Evolutionary conservation across 768 basidiomycete species (phyloP).

Genomic region (Xerocomus brunneocitrinus): DNA sequence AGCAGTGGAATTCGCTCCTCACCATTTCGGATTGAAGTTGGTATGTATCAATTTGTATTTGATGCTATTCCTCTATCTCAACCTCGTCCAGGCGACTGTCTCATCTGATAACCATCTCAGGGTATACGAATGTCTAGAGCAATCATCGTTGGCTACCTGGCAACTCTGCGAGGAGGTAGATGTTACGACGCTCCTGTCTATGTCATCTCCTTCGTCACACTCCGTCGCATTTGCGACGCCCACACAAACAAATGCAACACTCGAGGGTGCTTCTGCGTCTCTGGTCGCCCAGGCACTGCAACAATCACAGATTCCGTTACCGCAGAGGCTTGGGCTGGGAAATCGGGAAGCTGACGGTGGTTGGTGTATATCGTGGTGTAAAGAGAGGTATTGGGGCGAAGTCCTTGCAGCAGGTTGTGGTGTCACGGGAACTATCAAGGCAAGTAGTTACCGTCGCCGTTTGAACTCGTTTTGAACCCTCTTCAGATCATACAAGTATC

Average conservation of each 20-base stretch:
- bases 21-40: conserved; percentile 83
- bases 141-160: conserved; percentile 67
- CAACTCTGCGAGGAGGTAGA: conserved; percentile 75
- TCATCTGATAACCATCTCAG: conserved; percentile 84
- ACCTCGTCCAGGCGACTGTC: conserved; percentile 64
- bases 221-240: conserved; percentile 66
- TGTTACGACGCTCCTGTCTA: conserved; percentile 48
- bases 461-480: conserved; percentile 1
- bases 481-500: conserved; percentile 71
- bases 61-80: not conserved
- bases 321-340: conserved; percentile 42
- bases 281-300: conserved; percentile 63
- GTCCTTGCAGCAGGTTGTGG: conserved; percentile 77
- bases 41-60: conserved; percentile 39
- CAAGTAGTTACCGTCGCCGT: conserved; percentile 27
- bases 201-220: conserved; percentile 40
- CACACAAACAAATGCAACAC: conserved; percentile 54
- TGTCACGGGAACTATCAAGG: conserved; percentile 70
- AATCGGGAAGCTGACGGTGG: conserved; percentile 85
- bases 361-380: conserved; percentile 95
- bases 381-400: conserved; percentile 94
- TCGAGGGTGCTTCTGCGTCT: conserved; percentile 53
- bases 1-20: conserved; percentile 81
- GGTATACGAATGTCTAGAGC: conserved; percentile 87
- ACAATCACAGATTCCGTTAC: conserved; percentile 38